A percentile compares a stretch with the other conserved stretches of the same genome.
phyloP scores from a whole-genome alignment of 108 stramenopile species.

The Conticribra guillardii region DNA sequence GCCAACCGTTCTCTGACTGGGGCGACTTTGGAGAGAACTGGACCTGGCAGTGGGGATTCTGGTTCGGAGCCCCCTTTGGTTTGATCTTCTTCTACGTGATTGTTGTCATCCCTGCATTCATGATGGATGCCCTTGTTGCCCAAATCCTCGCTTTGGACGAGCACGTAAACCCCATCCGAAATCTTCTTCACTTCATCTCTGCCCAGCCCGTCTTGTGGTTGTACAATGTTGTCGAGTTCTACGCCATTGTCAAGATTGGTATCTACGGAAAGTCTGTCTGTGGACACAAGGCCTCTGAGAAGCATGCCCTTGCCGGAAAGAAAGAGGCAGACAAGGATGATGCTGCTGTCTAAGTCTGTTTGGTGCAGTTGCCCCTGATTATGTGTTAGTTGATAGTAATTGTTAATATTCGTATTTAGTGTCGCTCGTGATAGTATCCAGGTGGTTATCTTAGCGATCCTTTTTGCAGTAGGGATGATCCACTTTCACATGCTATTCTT shows the following conservation, averaged over 20 bases:
- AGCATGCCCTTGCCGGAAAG: conserved; percentile 6
- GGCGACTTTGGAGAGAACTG: conserved; percentile 9
- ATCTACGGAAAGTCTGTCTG: conserved; percentile 24
- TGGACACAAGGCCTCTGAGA: conserved; percentile 28
- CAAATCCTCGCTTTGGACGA: conserved; percentile 25
- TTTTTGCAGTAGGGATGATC: too few species aligned
- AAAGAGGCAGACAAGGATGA: not conserved
- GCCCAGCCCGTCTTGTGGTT: conserved; percentile 6
- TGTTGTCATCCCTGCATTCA: conserved; percentile 6
- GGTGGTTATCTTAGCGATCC: too few species aligned
- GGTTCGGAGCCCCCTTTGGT: not conserved
- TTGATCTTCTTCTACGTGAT: conserved; percentile 7
- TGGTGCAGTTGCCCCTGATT: too few species aligned
- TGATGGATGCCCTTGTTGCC: conserved; percentile 23
- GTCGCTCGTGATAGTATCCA: too few species aligned
- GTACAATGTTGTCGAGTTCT: conserved; percentile 17
- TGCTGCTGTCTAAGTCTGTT: too few species aligned
- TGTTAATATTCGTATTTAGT: too few species aligned
- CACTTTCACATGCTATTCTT: too few species aligned
- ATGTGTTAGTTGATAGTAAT: too few species aligned
- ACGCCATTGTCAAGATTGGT: conserved; percentile 13
- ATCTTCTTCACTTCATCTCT: conserved; percentile 10
- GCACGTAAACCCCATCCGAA: conserved; percentile 13
- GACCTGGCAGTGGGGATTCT: not conserved
- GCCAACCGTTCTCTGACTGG: conserved; percentile 1